These are phyloP conservation scores for Nematocida sp. DNA, from an alignment of 371 early-diverging fungal genomes.

Conservation along the genomic window DNA sequence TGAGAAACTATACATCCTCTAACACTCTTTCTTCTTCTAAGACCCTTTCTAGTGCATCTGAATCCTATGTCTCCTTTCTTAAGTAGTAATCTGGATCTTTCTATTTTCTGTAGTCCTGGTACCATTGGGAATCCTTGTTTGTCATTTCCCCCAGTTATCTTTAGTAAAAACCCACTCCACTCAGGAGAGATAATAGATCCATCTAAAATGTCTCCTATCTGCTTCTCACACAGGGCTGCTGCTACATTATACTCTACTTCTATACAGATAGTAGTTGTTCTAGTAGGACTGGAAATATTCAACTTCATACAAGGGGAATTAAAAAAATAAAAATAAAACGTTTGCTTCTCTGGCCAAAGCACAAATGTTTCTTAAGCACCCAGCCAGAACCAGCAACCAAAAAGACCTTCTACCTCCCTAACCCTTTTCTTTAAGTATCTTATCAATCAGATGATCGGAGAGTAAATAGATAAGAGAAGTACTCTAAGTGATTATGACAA, in stretches of 20 bases:
- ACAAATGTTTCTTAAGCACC: constrained; percentile 16
- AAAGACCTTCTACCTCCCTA: no score
- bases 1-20: constrained; percentile 93
- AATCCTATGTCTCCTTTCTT: constrained; percentile 95
- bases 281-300: constrained; percentile 94
- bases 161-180: constrained; percentile 94
- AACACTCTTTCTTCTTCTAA: constrained; percentile 95
- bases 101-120: constrained; percentile 80
- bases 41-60: constrained; percentile 88
- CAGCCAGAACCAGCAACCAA: neutral
- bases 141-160: constrained; percentile 97
- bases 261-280: constrained; percentile 91
- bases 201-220: constrained; percentile 85
- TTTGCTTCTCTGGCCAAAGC: no score
- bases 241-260: constrained; percentile 92
- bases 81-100: constrained; percentile 85
- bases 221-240: constrained; percentile 88
- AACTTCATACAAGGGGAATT: constrained; percentile 67
- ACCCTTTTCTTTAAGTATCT: no score
- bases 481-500: no score
- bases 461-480: no score
- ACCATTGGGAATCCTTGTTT: constrained; percentile 83
- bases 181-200: constrained; percentile 89
- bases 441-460: no score
- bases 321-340: constrained; percentile 54